Evolutionary conservation across 257 asterid species (phyloP).

Genomic region (Scutellaria galericulata): DNA sequence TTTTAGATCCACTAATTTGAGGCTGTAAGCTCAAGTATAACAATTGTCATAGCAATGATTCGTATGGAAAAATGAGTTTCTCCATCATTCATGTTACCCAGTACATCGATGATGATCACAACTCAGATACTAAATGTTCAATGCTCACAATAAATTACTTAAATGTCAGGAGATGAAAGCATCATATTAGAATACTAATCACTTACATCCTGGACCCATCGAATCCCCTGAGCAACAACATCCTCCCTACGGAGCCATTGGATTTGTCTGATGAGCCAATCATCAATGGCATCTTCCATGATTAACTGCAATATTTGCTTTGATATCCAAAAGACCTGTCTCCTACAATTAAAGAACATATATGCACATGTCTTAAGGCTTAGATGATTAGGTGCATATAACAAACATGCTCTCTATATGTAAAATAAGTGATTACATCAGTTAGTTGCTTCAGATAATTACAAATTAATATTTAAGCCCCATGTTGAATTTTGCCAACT

Average conservation of each 20-base stretch:
- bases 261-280: conserved; percentile 93
- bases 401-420: conserved; percentile 22
- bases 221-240: conserved; percentile 78
- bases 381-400: conserved; percentile 28
- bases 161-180: conserved; percentile 23
- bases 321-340: conserved; percentile 99
- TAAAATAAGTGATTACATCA: conserved; percentile 18
- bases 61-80: neutral
- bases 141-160: conserved; percentile 13
- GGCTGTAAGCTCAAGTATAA: conserved; percentile 29
- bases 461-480: neutral
- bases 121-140: neutral
- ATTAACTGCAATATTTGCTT: conserved; percentile 94
- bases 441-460: conserved; percentile 5
- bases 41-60: conserved; percentile 11
- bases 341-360: conserved; percentile 54
- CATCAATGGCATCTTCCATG: conserved; percentile 99
- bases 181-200: conserved; percentile 30
- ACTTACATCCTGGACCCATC: conserved; percentile 92
- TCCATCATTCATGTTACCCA: conserved; percentile 24
- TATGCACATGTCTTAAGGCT: conserved; percentile 26
- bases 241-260: conserved; percentile 92
- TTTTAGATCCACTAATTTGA: conserved; percentile 14
- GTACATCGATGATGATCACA: neutral
- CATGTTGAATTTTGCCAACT: neutral